Conservation (phyloP, 2,329 filamentous ascomycete genomes). For the Hirsutella minnesotensis region DNA sequence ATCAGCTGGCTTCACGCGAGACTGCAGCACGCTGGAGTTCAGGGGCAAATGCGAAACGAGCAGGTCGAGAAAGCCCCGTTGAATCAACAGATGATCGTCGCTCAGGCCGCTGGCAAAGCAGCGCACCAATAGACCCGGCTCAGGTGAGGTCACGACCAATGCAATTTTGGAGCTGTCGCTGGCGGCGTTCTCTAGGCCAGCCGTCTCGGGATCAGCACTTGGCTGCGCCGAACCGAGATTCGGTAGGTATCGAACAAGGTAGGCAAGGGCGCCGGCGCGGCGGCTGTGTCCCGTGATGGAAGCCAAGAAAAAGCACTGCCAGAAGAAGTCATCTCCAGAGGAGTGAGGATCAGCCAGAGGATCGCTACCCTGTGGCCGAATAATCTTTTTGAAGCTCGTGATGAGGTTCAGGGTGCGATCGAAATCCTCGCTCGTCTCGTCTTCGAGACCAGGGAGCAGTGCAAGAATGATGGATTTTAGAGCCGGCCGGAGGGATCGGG, state of each 20-base stretch:
- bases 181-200: constrained; percentile 1
- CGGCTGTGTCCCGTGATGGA: constrained; percentile 81
- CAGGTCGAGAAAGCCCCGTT: constrained; percentile 86
- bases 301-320: constrained; percentile 94
- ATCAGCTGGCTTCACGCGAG: constrained; percentile 59
- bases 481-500: constrained; percentile 65
- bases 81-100: constrained; percentile 82
- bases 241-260: constrained; percentile 68
- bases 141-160: constrained; percentile 69
- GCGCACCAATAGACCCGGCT: constrained; percentile 79
- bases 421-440: constrained; percentile 95
- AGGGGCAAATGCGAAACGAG: constrained; percentile 84
- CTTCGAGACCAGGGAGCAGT: constrained; percentile 83
- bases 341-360: constrained; percentile 40
- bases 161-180: constrained; percentile 32
- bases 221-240: constrained; percentile 11
- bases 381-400: constrained; percentile 61
- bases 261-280: constrained; percentile 77
- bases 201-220: constrained; percentile 3
- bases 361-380: constrained; percentile 42
- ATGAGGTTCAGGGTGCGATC: constrained; percentile 72
- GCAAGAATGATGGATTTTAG: constrained; percentile 83
- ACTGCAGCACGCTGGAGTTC: constrained; percentile 69
- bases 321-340: constrained; percentile 77
- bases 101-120: constrained; percentile 84